Evolutionary conservation across 306 rosid genomes (phyloP).

Genomic region (Aeschynomene evenia): DNA sequence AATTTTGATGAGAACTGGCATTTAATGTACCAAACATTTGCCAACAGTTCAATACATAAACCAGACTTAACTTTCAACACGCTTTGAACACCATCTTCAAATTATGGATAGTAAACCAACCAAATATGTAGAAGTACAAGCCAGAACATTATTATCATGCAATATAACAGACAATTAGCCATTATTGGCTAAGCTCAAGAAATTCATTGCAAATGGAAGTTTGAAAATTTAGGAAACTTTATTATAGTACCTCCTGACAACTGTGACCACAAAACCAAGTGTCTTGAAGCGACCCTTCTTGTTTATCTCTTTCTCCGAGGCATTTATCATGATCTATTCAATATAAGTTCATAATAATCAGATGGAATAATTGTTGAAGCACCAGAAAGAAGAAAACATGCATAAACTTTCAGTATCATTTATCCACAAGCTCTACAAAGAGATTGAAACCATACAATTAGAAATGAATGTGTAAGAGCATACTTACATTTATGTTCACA

Average conservation of each 20-base stretch:
- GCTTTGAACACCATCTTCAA: slow-evolving; percentile 4
- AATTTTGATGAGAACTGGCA: slow-evolving; percentile 25
- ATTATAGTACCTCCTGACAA: slow-evolving; percentile 79
- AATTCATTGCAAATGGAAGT: slow-evolving; percentile 24
- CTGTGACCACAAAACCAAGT: slow-evolving; percentile 68
- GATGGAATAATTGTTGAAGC: slow-evolving; percentile 30
- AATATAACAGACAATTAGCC: slow-evolving; percentile 23
- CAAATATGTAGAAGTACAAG: not conserved
- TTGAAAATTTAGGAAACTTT: slow-evolving; percentile 11
- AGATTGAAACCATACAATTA: slow-evolving; percentile 22
- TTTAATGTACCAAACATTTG: slow-evolving; percentile 16
- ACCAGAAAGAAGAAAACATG: slow-evolving; percentile 17
- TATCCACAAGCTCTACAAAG: slow-evolving; percentile 11
- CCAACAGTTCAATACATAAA: slow-evolving; percentile 16
- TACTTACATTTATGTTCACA: slow-evolving; percentile 90
- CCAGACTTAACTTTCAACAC: slow-evolving; percentile 12
- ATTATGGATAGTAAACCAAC: slow-evolving; percentile 16
- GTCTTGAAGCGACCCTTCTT: slow-evolving; percentile 50
- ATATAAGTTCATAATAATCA: slow-evolving; percentile 29
- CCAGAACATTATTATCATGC: slow-evolving; percentile 1
- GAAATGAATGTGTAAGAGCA: slow-evolving; percentile 7
- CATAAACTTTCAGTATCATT: slow-evolving; percentile 12
- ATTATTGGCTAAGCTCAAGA: slow-evolving; percentile 25
- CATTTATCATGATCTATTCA: slow-evolving; percentile 80
- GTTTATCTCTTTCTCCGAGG: slow-evolving; percentile 44